These are phyloP conservation scores for Chalciporus pseudorubinellus DNA, from an alignment of 768 basidiomycete genomes.

Conservation along the genomic window DNA sequence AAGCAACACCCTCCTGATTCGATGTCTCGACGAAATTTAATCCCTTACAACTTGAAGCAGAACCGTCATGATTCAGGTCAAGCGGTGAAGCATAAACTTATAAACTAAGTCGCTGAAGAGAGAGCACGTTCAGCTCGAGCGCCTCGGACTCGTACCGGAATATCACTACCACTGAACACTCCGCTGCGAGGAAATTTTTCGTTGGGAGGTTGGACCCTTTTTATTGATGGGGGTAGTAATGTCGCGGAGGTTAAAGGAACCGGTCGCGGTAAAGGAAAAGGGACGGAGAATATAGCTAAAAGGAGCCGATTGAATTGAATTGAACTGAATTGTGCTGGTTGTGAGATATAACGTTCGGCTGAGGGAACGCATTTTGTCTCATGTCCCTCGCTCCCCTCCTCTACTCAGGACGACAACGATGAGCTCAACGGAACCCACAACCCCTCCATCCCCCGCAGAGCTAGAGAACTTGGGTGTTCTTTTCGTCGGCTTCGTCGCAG, in stretches of 20 bases:
- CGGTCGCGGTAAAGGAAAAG: not conserved
- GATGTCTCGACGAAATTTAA: no score
- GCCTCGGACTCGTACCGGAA: no score
- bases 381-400: not conserved
- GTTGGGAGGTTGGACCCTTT: not conserved
- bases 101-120: no score
- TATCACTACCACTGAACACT: no score
- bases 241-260: not conserved
- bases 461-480: slow-evolving; percentile 25
- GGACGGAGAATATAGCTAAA: not conserved
- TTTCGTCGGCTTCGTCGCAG: slow-evolving; percentile 27
- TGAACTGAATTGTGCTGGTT: slow-evolving; percentile 1
- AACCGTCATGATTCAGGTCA: no score
- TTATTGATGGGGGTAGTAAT: not conserved
- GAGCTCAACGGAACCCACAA: slow-evolving; percentile 4
- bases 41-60: no score
- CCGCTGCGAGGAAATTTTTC: no score
- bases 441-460: slow-evolving; percentile 17
- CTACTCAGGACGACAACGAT: slow-evolving; percentile 10
- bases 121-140: no score
- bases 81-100: no score
- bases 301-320: not conserved
- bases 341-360: slow-evolving; percentile 9
- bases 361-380: not conserved
- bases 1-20: no score